Percentiles rank a stretch among this genome's conserved stretches.
phyloP scores from a whole-genome alignment of 345 rosid genomes.

The Durio zibethinus region DNA sequence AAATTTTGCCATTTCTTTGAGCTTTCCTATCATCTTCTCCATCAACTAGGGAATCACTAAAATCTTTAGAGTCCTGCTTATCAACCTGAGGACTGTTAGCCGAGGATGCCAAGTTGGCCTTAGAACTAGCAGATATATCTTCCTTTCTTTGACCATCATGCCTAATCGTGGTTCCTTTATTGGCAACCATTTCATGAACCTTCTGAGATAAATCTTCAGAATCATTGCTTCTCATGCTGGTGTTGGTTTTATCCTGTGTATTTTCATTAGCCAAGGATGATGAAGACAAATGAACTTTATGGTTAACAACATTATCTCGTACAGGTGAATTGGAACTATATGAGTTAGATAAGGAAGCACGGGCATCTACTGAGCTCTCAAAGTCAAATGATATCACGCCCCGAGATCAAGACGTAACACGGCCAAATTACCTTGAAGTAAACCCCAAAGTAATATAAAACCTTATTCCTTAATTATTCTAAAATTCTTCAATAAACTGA shows the following conservation, averaged over 20 bases:
- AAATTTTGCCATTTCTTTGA: conserved; percentile 14
- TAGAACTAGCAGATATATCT: conserved; percentile 6
- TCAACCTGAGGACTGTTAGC: conserved; percentile 6
- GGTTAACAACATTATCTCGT: conserved; percentile 15
- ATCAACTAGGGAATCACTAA: conserved; percentile 12
- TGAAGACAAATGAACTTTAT: conserved; percentile 26
- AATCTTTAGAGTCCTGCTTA: conserved; percentile 8
- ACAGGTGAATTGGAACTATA: conserved; percentile 25
- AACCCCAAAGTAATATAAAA: too few relatives aligned
- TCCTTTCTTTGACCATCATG: conserved; percentile 6
- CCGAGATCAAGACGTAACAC: too few relatives aligned
- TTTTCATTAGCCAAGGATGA: conserved; percentile 23
- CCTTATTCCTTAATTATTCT: too few relatives aligned
- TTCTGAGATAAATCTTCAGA: conserved; percentile 20
- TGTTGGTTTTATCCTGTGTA: conserved; percentile 26
- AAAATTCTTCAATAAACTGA: too few relatives aligned
- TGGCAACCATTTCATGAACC: conserved; percentile 21
- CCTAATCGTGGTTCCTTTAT: conserved; percentile 3
- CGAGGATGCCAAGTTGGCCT: not conserved
- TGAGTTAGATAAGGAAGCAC: conserved; percentile 28
- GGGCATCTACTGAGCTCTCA: conserved; percentile 40
- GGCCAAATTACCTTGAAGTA: too few relatives aligned
- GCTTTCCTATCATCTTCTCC: conserved; percentile 19
- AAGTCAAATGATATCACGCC: conserved; percentile 39
- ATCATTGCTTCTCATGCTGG: conserved; percentile 15